Conservation (phyloP, 1,139 yeast genomes). For the Geotrichum siamense region DNA sequence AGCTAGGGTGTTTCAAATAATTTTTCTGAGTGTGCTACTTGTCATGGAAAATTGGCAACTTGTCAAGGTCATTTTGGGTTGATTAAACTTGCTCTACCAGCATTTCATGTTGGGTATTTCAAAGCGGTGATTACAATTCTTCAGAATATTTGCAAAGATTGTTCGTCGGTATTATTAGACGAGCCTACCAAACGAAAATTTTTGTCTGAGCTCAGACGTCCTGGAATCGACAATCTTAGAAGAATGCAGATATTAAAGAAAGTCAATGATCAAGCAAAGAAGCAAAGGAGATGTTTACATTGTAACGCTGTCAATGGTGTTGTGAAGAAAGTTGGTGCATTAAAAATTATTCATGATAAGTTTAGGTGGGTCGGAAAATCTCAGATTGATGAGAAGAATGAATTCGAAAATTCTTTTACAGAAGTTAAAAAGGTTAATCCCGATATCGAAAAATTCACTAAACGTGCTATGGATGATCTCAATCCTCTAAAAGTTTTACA, state of each 20-base stretch:
- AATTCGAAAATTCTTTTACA: constrained; percentile 59
- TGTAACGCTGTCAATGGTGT: constrained; percentile 94
- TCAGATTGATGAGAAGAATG: constrained; percentile 71
- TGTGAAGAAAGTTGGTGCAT: constrained; percentile 93
- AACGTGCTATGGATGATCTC: constrained; percentile 85
- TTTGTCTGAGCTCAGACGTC: constrained; percentile 69
- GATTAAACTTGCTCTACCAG: constrained; percentile 85
- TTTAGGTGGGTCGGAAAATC: constrained; percentile 95
- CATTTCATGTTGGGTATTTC: constrained; percentile 95
- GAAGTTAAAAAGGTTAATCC: constrained; percentile 80
- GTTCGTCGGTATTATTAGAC: constrained; percentile 71
- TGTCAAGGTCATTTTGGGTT: constrained; percentile 99
- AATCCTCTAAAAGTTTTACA: constrained; percentile 88
- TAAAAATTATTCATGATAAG: constrained; percentile 91
- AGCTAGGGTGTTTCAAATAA: constrained; percentile 78
- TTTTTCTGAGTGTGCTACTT: constrained; percentile 75
- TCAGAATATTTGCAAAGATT: constrained; percentile 87
- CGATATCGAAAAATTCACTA: constrained; percentile 79
- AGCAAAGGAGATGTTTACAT: constrained; percentile 80
- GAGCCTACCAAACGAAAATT: constrained; percentile 65
- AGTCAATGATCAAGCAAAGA: constrained; percentile 86
- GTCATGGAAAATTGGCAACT: constrained; percentile 85
- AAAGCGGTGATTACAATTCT: constrained; percentile 82
- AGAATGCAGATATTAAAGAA: constrained; percentile 83
- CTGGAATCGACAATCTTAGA: constrained; percentile 83